Conservation (phyloP, 768 basidiomycete species). For the Mycena crocata region DNA sequence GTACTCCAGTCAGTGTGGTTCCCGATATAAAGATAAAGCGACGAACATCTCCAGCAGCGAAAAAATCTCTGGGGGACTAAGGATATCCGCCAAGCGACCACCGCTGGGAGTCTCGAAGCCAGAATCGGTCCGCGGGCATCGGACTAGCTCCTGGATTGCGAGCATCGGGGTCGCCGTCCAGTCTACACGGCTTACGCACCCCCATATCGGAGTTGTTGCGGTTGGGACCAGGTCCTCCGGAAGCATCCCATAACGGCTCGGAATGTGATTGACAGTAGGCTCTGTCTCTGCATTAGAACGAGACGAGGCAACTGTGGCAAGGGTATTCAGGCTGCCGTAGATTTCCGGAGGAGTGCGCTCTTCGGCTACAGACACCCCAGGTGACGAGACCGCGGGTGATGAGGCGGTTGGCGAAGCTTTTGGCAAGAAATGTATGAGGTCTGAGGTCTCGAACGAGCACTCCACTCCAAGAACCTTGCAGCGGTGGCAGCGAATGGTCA, state of each 20-base stretch:
- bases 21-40: background rate
- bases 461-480: conserved; percentile 60
- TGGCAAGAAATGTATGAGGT: conserved; percentile 39
- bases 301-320: conserved; percentile 28
- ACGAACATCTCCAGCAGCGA: conserved; percentile 54
- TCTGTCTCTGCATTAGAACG: conserved; percentile 18
- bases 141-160: conserved; percentile 56
- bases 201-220: conserved; percentile 53
- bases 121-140: conserved; percentile 30
- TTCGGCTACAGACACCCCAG: conserved; percentile 1
- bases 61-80: conserved; percentile 48
- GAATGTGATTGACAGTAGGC: background rate
- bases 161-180: conserved; percentile 60
- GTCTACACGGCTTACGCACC: conserved; percentile 50
- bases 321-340: conserved; percentile 20
- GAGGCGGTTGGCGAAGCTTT: conserved; percentile 11
- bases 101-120: conserved; percentile 21
- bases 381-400: conserved; percentile 2
- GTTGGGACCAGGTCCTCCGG: conserved; percentile 50
- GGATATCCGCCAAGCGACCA: conserved; percentile 40
- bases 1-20: background rate
- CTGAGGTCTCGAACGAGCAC: conserved; percentile 58
- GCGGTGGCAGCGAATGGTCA: conserved; percentile 56
- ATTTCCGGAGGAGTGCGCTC: background rate
- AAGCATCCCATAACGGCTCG: conserved; percentile 40